A percentile compares a stretch with the other conserved stretches of the same genome.
Evolutionary conservation across 768 basidiomycete genomes (phyloP).

Genomic region (Boletus sp.): DNA sequence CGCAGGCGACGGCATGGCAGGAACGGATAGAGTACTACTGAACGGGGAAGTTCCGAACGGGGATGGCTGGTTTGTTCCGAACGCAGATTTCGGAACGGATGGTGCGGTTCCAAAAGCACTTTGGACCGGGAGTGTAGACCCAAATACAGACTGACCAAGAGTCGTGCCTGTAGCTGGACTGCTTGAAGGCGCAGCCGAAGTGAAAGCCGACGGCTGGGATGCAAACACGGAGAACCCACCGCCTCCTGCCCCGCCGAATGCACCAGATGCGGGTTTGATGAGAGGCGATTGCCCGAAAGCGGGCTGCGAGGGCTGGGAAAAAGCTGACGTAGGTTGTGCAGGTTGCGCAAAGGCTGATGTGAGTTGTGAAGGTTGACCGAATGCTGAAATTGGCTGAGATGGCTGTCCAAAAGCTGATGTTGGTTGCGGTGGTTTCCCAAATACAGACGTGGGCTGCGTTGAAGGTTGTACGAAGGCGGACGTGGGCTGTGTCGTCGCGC

Average conservation of each 20-base stretch:
- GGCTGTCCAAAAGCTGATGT: constrained; percentile 30
- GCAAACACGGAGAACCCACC: constrained; percentile 53
- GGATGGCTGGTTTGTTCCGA: constrained; percentile 15
- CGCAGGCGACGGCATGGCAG: constrained; percentile 12
- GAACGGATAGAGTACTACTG: constrained; percentile 18
- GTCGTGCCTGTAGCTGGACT: constrained; percentile 1
- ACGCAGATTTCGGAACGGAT: constrained; percentile 17
- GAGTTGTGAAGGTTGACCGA: constrained; percentile 33
- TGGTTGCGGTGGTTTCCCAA: constrained; percentile 33
- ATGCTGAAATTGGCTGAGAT: constrained; percentile 34
- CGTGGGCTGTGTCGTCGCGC: constrained; percentile 26
- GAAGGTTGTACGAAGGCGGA: constrained; percentile 27
- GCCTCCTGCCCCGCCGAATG: constrained; percentile 43
- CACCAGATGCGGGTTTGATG: constrained; percentile 50
- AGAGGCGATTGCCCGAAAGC: constrained; percentile 38
- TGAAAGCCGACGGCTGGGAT: constrained; percentile 45
- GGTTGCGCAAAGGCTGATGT: constrained; percentile 33
- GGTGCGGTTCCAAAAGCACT: constrained; percentile 17
- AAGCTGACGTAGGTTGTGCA: constrained; percentile 20
- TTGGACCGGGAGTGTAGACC: constrained; percentile 11
- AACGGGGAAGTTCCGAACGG: constrained; percentile 28
- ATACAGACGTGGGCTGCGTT: constrained; percentile 29
- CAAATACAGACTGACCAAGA: constrained; percentile 23
- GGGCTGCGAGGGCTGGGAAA: constrained; percentile 32
- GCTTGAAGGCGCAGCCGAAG: constrained; percentile 9